Percentiles rank a stretch among this genome's conserved stretches.
Evolutionary conservation across 257 asterid species (phyloP).

Genomic region (Echium plantagineum): DNA sequence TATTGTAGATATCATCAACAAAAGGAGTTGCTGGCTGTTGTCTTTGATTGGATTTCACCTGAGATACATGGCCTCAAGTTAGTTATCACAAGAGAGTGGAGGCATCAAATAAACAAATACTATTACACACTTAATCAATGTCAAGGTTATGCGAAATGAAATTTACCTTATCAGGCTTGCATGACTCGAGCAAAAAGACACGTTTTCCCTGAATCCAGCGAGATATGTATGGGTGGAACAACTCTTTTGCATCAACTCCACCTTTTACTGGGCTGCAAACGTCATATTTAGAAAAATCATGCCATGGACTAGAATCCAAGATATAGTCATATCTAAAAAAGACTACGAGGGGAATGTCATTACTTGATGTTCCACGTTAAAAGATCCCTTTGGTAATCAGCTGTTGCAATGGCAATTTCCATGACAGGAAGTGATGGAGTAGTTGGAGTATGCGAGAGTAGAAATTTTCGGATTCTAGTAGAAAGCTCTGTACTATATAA

Average conservation of each 20-base stretch:
- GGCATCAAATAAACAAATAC: too few species aligned
- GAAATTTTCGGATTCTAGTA: slow-evolving; percentile 66
- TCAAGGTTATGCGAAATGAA: too few species aligned
- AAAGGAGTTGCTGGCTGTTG: slow-evolving; percentile 53
- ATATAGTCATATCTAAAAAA: slow-evolving; percentile 2
- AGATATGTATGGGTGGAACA: slow-evolving; percentile 62
- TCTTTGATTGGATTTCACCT: slow-evolving; percentile 51
- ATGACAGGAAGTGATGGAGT: slow-evolving; percentile 68
- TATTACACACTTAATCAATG: too few species aligned
- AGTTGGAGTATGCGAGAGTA: slow-evolving; percentile 72
- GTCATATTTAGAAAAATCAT: slow-evolving; percentile 5
- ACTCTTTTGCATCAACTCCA: slow-evolving; percentile 83
- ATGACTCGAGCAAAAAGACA: slow-evolving; percentile 57
- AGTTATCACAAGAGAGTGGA: too few species aligned
- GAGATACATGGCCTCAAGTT: slow-evolving; percentile 12
- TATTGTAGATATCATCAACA: slow-evolving; percentile 59
- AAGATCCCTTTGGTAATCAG: slow-evolving; percentile 89
- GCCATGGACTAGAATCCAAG: background rate
- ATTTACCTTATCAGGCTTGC: slow-evolving; percentile 77
- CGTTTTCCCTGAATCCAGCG: slow-evolving; percentile 89
- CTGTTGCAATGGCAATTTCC: slow-evolving; percentile 66
- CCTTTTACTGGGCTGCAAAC: slow-evolving; percentile 67
- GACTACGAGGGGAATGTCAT: background rate
- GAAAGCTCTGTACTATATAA: slow-evolving; percentile 77
- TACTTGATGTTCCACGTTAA: slow-evolving; percentile 73